Evolutionary conservation across 805 yeast genomes (phyloP).

Genomic region (Lipomyces orientalis): DNA sequence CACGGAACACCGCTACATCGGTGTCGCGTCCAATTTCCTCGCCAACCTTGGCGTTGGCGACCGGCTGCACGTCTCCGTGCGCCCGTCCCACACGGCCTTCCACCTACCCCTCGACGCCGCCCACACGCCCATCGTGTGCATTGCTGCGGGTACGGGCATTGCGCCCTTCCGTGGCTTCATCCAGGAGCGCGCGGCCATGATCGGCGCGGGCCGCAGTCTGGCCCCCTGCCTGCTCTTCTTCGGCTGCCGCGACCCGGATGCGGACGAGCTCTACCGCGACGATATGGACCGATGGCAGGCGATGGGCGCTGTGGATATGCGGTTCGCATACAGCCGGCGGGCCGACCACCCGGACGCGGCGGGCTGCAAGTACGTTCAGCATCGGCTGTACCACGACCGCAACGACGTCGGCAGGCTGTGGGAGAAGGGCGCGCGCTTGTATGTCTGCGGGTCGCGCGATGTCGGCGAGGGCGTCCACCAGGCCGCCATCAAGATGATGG

Average conservation of each 20-base stretch:
- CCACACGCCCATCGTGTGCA: slow-evolving; percentile 4
- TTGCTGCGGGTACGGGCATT: slow-evolving; percentile 5
- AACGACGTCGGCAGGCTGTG: background rate
- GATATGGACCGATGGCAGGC: slow-evolving; percentile 6
- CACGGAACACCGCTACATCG: background rate
- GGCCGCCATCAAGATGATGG: slow-evolving; percentile 2
- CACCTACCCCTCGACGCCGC: slow-evolving; percentile 2
- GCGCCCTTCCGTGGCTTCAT: slow-evolving; percentile 2
- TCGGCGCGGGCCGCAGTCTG: slow-evolving; percentile 3
- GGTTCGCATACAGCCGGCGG: background rate
- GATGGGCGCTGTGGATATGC: background rate
- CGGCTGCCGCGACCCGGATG: slow-evolving; percentile 2
- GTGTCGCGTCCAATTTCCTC: background rate
- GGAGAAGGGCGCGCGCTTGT: background rate
- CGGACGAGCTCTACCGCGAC: background rate
- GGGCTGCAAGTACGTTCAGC: slow-evolving; percentile 7
- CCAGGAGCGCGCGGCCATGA: slow-evolving; percentile 7
- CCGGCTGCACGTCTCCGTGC: slow-evolving; percentile 4
- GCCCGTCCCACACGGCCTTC: slow-evolving; percentile 1
- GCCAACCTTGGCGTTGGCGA: background rate
- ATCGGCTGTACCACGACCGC: slow-evolving; percentile 1
- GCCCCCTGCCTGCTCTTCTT: background rate
- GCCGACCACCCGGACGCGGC: slow-evolving; percentile 7
- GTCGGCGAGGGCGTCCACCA: background rate
- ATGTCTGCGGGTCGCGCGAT: background rate